Base-by-base conservation (phyloP, 2,329 filamentous ascomycete genomes). In the Cercospora zeina region DNA sequence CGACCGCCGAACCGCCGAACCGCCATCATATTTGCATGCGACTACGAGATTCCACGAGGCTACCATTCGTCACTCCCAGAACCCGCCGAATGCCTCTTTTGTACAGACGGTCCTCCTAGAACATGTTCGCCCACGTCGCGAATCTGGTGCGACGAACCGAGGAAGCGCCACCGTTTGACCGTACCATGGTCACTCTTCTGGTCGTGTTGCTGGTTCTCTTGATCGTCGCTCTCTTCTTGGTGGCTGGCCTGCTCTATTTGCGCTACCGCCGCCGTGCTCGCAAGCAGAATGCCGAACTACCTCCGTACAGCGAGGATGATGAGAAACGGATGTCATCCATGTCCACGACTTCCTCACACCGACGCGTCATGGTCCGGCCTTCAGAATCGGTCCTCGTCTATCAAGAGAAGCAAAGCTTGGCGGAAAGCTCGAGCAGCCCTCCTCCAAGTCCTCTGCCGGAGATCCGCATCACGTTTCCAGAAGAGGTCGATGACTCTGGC, bases 391-490 rank as follows among this genome's bases (percentile, higher is more conserved):
- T 95, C 68, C 84, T 91, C 64, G 85, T 95, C 71, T 89, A 91
- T 75, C 86, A 89, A 71, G 88, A 91, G 76, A 91, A 95, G 77
- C 86, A 88, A 74, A 86, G 86, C 67, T 87, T 96, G 78, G 86
- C 93, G 68, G 83, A 87, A 67, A 90, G 90, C 77, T 89, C 90
- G 33, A 82, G 84, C 63, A 89, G 87, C 66, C 88, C 91, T 14
- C 90, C 93, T 21, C 81, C 89, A 70, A 90, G 86, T 77, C 89
- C 89, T 68, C 84, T 97, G 30, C 95, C 95, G 19, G 90, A 97
- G 79, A 99, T 99, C 72, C 91, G 93, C 78, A 96, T 99, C 77
- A 97, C 95, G 36, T 97, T 99, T 81, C 95, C 95, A 14, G 91
- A 96, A 71, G 95, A 97, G 81, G 88, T 96, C 70, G 93, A 97